A percentile compares a stretch with the other conserved stretches of the same genome.
These are phyloP conservation scores for Cucumis sativus DNA, from an alignment of 306 rosid genomes.

Conservation along the genomic window Cucumber_9930_V3 NC_026658.2:3866501-3867000, in stretches of 20 bases:
- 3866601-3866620: not conserved
- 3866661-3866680: not conserved
- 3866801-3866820: not conserved
- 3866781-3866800: slow-evolving; percentile 5
- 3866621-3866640: not conserved
- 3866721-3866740: not conserved
- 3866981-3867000: slow-evolving; percentile 39
- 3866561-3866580: not conserved
- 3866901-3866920: slow-evolving; percentile 21
- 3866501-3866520: not conserved
- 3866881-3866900: slow-evolving; percentile 81
- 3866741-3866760: not conserved
- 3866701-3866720: not conserved
- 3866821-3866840: not conserved
- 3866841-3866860: slow-evolving; percentile 17
- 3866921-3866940: slow-evolving; percentile 24
- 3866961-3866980: slow-evolving; percentile 23
- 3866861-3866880: slow-evolving; percentile 78
- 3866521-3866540: not conserved
- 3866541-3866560: not conserved
- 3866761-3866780: not conserved
- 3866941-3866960: slow-evolving; percentile 45
- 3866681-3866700: not conserved
- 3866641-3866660: not conserved
- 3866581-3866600: not conserved